phyloP scores from a whole-genome alignment of 495 filamentous ascomycete species.

The Lasiosphaeris hirsuta region DNA sequence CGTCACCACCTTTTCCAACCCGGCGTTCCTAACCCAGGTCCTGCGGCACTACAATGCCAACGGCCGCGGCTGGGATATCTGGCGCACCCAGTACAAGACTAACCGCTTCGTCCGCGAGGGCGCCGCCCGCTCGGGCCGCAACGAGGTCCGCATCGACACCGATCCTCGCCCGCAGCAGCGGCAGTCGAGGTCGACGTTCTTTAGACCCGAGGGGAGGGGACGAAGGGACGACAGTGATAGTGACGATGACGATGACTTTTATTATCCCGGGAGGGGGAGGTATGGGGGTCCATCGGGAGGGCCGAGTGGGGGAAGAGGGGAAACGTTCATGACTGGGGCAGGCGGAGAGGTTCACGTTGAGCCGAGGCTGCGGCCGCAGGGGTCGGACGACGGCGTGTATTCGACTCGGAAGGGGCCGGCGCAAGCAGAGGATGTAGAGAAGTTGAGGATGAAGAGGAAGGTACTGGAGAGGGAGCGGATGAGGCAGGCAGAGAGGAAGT shows the following conservation, averaged over 20 bases:
- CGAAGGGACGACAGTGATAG: not conserved
- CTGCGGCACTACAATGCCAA: constrained; percentile 3
- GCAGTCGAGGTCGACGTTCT: not conserved
- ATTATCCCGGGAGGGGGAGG: too few species aligned
- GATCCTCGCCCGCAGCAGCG: not conserved
- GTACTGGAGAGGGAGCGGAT: too few species aligned
- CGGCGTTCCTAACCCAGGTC: not conserved
- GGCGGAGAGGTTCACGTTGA: too few species aligned
- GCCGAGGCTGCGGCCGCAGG: too few species aligned
- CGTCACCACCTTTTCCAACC: not conserved
- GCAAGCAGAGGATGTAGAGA: too few species aligned
- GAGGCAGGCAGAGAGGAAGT: too few species aligned
- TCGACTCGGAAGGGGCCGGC: too few species aligned
- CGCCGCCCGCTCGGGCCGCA: not conserved
- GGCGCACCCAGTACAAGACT: not conserved
- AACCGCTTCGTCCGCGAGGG: constrained; percentile 1
- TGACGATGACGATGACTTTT: not conserved
- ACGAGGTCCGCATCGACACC: constrained; percentile 3
- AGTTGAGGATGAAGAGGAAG: too few species aligned
- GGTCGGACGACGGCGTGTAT: too few species aligned
- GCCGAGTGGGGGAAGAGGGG: too few species aligned
- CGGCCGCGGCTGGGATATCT: constrained; percentile 4
- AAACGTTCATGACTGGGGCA: too few species aligned
- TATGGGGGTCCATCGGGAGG: too few species aligned
- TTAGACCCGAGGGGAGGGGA: not conserved